These are phyloP conservation scores for Fusarium miscanthi DNA, from an alignment of 2,329 filamentous ascomycete species.

Conservation along the genomic window DNA sequence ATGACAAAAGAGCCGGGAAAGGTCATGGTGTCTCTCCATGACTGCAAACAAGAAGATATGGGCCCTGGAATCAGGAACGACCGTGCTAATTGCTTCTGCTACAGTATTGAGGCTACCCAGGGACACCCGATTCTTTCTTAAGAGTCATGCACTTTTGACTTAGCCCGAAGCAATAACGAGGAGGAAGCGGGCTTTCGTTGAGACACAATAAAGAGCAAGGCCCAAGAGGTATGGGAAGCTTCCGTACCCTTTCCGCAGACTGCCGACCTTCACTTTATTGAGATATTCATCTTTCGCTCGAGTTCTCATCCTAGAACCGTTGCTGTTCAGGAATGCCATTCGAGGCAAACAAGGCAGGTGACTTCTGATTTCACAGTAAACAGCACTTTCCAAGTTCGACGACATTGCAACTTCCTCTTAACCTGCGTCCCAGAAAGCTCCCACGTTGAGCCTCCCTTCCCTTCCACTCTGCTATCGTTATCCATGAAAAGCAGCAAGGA, in stretches of 20 bases:
- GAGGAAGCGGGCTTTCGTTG: neutral
- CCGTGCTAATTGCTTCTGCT: neutral
- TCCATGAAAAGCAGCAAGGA: neutral
- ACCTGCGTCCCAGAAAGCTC: neutral
- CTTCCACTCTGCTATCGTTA: neutral
- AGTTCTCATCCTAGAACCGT: neutral
- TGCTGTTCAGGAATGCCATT: neutral
- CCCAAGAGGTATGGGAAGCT: neutral
- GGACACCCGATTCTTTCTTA: neutral
- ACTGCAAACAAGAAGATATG: neutral
- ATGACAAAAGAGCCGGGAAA: neutral
- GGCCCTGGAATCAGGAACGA: neutral
- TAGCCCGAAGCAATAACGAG: neutral
- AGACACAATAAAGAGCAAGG: neutral
- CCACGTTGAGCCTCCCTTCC: neutral
- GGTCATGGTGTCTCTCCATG: neutral
- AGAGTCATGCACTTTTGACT: neutral
- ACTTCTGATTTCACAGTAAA: neutral
- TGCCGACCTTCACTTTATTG: neutral
- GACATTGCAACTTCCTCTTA: constrained; percentile 12
- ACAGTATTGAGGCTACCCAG: neutral
- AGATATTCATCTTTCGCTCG: neutral
- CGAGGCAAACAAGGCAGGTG: neutral
- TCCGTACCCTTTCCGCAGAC: neutral
- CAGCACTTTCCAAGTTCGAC: neutral